Percentiles rank a stretch among this genome's conserved stretches.
These are phyloP conservation scores for Ceratobasidium sp. DNA, from an alignment of 1,284 basidiomycete genomes.

Conservation along the genomic window DNA sequence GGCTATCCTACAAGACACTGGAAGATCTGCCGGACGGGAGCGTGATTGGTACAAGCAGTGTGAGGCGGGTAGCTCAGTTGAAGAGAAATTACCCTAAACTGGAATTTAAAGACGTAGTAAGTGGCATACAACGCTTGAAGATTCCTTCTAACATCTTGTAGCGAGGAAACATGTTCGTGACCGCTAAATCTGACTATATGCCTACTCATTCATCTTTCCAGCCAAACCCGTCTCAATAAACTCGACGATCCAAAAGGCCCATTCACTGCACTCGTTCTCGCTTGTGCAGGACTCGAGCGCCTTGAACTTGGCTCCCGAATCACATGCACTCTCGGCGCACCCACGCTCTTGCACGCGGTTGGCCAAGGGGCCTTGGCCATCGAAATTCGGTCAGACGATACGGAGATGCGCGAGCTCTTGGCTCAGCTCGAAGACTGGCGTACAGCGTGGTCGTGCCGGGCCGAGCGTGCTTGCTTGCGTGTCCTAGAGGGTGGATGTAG, in stretches of 20 bases:
- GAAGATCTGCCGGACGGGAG: constrained; percentile 89
- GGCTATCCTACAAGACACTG: constrained; percentile 75
- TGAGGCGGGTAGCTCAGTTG: constrained; percentile 92
- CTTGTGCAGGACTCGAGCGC: constrained; percentile 92
- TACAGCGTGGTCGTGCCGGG: constrained; percentile 78
- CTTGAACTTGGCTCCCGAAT: constrained; percentile 81
- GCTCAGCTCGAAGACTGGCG: constrained; percentile 75
- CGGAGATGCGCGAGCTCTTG: constrained; percentile 69
- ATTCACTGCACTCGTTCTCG: constrained; percentile 91
- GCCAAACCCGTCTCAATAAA: constrained; percentile 90
- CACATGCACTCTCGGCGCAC: constrained; percentile 78
- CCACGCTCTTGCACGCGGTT: constrained; percentile 87
- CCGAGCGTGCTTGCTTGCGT: constrained; percentile 87
- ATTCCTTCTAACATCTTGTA: constrained; percentile 51
- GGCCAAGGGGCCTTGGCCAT: constrained; percentile 93
- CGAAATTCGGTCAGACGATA: constrained; percentile 84
- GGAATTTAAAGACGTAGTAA: constrained; percentile 88
- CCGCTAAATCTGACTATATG: neutral
- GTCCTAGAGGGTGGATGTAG: constrained; percentile 96
- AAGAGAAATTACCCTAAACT: constrained; percentile 82
- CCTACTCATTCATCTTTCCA: constrained; percentile 52
- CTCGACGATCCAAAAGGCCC: constrained; percentile 87
- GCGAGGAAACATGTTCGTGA: constrained; percentile 82
- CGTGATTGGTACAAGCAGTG: constrained; percentile 94
- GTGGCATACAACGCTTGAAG: constrained; percentile 53